Evolutionary conservation across 441 rosid genomes (phyloP), one percentile per base, ranked within the genome.

Genomic region (Macaranga tanarius): DNA sequence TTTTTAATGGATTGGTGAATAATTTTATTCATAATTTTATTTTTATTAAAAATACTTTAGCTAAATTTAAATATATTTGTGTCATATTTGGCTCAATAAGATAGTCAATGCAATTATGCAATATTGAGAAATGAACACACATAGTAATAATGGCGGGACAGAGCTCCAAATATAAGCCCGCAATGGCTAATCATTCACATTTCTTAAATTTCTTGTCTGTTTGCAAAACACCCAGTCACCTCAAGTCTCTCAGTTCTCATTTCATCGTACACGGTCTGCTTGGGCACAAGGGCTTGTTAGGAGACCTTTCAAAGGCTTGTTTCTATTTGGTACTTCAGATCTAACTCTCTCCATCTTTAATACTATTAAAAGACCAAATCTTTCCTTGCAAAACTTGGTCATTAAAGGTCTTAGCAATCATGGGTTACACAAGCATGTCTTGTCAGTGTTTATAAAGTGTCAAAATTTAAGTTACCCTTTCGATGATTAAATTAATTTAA

Each of bases 341-440:
- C 15, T 74, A 22, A 85, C 87, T 51, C 85, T 85, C 45, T 77
- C 82, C 15, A 5, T 78, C 28, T 85, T 80, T 74, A 64, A 10
- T 68, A 28, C 68, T 16, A 44, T 74, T 13, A 68, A 67, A 66
- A 67, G 23, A 12, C 86, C 79, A 7, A 67, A 20, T 26, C 22
- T 56, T 23, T 71, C 58, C 57, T 50, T 79, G 55, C 88, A 80
- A 20, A 87, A 87, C 62, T 70, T 79, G 69, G 75, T 77, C 73
- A 58, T 85, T 56, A 82, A 73, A 58, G 76, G 80, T 42, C 86
- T 87, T 62, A 69, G 82, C 61, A 48, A 71, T 51, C 57, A 51
- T 25, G 83, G 81, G 26, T 74, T 84, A 8, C 77, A 76, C 48
- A 83, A 74, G 25, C 73, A 79, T n/a, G 72, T 84, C 34, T 61